Percentiles rank a stretch among this genome's conserved stretches.
phyloP scores from a whole-genome alignment of 768 basidiomycete species.

The Hypholoma fasciculare region DNA sequence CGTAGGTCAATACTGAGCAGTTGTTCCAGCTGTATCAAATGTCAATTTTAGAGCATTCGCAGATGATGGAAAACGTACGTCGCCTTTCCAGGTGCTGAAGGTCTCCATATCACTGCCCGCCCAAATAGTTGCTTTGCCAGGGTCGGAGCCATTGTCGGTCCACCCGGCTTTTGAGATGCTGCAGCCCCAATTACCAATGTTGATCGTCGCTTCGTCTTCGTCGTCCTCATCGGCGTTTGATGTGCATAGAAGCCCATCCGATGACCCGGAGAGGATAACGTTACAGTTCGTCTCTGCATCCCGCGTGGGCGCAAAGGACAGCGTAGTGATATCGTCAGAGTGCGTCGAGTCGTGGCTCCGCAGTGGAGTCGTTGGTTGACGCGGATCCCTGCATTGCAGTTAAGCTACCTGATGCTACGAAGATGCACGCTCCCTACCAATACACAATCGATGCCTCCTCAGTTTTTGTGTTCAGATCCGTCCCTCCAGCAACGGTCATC shows the following conservation, averaged over 20 bases:
- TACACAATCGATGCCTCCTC: constrained; percentile 84
- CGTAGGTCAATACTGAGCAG: constrained; percentile 63
- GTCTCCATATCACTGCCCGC: constrained; percentile 95
- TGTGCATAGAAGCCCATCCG: constrained; percentile 79
- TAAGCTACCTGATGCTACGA: not conserved
- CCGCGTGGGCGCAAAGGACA: constrained; percentile 48
- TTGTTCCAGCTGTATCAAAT: constrained; percentile 52
- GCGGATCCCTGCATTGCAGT: constrained; percentile 66
- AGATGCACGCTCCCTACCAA: constrained; percentile 52
- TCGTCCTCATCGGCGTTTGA: constrained; percentile 75
- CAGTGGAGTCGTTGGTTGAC: constrained; percentile 69
- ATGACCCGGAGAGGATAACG: constrained; percentile 75
- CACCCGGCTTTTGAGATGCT: constrained; percentile 79
- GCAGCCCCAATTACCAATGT: constrained; percentile 86
- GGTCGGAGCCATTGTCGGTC: constrained; percentile 35
- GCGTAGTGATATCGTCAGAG: constrained; percentile 87
- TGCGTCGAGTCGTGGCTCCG: constrained; percentile 85
- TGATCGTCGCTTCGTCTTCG: constrained; percentile 82
- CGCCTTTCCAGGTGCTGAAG: constrained; percentile 78
- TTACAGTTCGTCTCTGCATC: constrained; percentile 24
- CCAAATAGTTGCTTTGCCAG: constrained; percentile 55
- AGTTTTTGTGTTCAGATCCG: constrained; percentile 60
- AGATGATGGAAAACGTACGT: constrained; percentile 41
- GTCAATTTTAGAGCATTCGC: not conserved
- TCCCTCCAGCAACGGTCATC: constrained; percentile 76